Percentiles rank a stretch among this genome's conserved stretches.
Conservation (phyloP, 2,329 filamentous ascomycete genomes). For the Lecanicillium sp. region DNA sequence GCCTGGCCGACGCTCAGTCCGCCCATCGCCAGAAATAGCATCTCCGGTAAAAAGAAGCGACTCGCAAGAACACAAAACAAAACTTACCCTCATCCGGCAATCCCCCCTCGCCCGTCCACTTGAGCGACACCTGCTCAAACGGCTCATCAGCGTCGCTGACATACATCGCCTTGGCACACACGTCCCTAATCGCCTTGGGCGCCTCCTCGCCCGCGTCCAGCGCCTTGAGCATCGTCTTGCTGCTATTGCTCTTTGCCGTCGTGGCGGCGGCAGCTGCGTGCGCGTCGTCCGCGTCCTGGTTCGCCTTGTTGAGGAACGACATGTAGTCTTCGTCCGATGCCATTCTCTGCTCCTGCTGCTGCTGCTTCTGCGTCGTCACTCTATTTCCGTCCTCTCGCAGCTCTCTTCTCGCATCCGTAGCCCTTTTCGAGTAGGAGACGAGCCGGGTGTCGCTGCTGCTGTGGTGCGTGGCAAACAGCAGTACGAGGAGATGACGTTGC, state of each 20-base stretch:
- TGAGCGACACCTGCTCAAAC: slow-evolving; percentile 68
- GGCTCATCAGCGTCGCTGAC: slow-evolving; percentile 78
- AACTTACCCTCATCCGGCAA: slow-evolving; percentile 55
- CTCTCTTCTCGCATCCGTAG: no score
- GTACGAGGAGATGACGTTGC: slow-evolving; percentile 3
- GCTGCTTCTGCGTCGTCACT: not conserved
- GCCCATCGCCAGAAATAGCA: no score
- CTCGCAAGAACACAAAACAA: slow-evolving; percentile 7
- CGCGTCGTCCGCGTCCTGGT: slow-evolving; percentile 65
- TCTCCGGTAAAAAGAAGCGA: not conserved
- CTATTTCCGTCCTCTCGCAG: not conserved
- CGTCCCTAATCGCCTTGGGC: slow-evolving; percentile 48
- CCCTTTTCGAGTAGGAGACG: no score
- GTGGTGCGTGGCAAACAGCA: not conserved
- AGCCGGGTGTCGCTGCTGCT: not conserved
- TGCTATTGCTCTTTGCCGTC: slow-evolving; percentile 14
- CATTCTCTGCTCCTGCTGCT: slow-evolving; percentile 38
- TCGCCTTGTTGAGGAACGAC: slow-evolving; percentile 81
- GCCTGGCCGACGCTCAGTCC: no score
- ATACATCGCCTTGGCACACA: slow-evolving; percentile 54
- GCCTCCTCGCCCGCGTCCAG: slow-evolving; percentile 48
- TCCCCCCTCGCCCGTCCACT: slow-evolving; percentile 43
- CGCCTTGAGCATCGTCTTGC: slow-evolving; percentile 37
- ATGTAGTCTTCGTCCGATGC: slow-evolving; percentile 76
- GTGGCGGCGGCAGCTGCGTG: slow-evolving; percentile 21